Evolutionary conservation across 257 asterid species (phyloP).

Genomic region (Ballota nigra): DNA sequence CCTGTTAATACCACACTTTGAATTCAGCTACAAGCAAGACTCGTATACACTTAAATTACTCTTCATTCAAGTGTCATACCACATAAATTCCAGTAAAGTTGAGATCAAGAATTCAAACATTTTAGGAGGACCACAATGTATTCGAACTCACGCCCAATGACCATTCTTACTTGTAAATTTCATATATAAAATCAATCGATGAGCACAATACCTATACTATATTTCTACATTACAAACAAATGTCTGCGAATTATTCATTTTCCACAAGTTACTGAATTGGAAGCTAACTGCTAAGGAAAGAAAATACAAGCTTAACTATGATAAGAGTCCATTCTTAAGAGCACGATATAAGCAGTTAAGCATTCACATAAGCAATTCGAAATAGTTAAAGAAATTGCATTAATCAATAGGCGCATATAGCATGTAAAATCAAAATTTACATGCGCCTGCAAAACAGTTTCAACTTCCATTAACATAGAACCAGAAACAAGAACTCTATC

Average conservation of each 20-base stretch:
- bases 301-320: background rate
- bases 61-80: background rate
- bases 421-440: slow-evolving; percentile 29
- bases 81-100: background rate
- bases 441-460: slow-evolving; percentile 88
- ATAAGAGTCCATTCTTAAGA: background rate
- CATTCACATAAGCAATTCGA: background rate
- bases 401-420: background rate
- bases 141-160: background rate
- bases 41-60: slow-evolving; percentile 6
- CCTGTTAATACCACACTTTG: slow-evolving; percentile 46
- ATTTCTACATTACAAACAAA: background rate
- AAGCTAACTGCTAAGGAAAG: background rate
- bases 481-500: slow-evolving; percentile 75
- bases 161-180: background rate
- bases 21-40: slow-evolving; percentile 4
- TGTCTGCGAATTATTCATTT: background rate
- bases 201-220: background rate
- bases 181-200: background rate
- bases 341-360: background rate
- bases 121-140: background rate
- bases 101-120: slow-evolving; percentile 1
- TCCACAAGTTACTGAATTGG: background rate
- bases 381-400: background rate
- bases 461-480: slow-evolving; percentile 79